These are phyloP conservation scores for Theileria parva DNA, from an alignment of 169 alveolate genomes.

Conservation along the genomic window DNA sequence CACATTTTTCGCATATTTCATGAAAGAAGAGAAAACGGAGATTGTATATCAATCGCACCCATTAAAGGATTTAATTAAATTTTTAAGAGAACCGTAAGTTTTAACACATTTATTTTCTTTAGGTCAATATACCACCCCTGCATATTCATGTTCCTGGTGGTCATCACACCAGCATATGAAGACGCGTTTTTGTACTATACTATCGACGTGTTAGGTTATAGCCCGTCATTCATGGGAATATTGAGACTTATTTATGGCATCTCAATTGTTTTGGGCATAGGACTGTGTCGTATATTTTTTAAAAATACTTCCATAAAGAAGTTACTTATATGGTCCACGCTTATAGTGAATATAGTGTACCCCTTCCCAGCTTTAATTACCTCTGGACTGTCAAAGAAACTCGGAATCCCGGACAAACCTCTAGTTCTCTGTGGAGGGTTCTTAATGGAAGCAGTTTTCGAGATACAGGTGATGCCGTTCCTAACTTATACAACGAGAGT, in stretches of 20 bases:
- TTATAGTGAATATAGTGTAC: slow-evolving; percentile 81
- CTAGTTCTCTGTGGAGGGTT: slow-evolving; percentile 90
- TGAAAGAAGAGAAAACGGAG: slow-evolving; percentile 74
- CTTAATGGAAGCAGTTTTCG: slow-evolving; percentile 89
- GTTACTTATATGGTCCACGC: slow-evolving; percentile 85
- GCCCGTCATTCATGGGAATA: slow-evolving; percentile 92
- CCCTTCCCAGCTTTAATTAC: slow-evolving; percentile 83
- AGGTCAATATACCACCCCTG: slow-evolving; percentile 24
- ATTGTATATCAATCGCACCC: slow-evolving; percentile 67
- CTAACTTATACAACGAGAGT: slow-evolving; percentile 90
- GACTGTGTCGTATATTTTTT: slow-evolving; percentile 83
- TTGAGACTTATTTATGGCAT: slow-evolving; percentile 89
- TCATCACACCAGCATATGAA: slow-evolving; percentile 88
- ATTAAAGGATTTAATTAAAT: slow-evolving; percentile 77
- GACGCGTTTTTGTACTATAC: slow-evolving; percentile 88
- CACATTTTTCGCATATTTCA: slow-evolving; percentile 79
- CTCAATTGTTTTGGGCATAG: slow-evolving; percentile 89
- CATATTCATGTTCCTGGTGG: slow-evolving; percentile 46
- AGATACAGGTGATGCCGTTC: slow-evolving; percentile 90
- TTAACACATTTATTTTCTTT: neutral
- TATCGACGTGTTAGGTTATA: slow-evolving; percentile 88
- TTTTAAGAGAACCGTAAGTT: slow-evolving; percentile 32
- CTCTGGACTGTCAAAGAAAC: slow-evolving; percentile 79
- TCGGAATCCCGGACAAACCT: slow-evolving; percentile 88
- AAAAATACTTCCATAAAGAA: slow-evolving; percentile 83